Conservation (phyloP, 2,329 filamentous ascomycete species). For the Phialophora verrucosa region DNA sequence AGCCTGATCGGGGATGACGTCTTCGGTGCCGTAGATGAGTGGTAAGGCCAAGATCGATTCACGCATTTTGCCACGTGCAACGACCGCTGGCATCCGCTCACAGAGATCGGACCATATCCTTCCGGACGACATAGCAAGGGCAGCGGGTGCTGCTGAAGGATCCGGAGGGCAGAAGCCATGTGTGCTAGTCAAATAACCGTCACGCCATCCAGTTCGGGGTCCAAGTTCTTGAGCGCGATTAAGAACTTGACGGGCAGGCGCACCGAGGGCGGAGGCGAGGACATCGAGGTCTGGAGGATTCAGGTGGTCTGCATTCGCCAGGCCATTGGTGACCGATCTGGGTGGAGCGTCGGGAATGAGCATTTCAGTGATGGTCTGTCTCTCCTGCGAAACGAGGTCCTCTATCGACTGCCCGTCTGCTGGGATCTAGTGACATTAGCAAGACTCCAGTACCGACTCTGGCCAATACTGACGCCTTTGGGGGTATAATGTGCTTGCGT, state of each 20-base stretch:
- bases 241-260: conserved; percentile 30
- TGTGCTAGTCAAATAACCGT: conserved; percentile 27
- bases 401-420: conserved; percentile 22
- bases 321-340: conserved; percentile 22
- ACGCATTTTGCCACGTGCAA: conserved; percentile 27
- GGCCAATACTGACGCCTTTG: conserved; percentile 18
- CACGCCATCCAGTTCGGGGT: conserved; percentile 29
- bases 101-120: conserved; percentile 31
- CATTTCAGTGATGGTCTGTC: conserved; percentile 27
- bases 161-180: conserved; percentile 33
- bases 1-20: conserved; percentile 28
- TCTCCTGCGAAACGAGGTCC: conserved; percentile 23
- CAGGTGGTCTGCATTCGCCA: conserved; percentile 28
- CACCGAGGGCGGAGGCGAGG: conserved; percentile 26
- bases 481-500: conserved; percentile 25
- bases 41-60: conserved; percentile 26
- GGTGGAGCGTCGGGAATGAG: conserved; percentile 24
- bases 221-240: conserved; percentile 26
- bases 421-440: conserved; percentile 15
- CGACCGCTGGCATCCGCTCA: conserved; percentile 29
- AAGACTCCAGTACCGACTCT: neutral
- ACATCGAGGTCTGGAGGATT: conserved; percentile 29
- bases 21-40: conserved; percentile 24
- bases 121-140: conserved; percentile 27
- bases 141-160: conserved; percentile 22